Conservation (phyloP, 805 yeast species). For the Huiozyma naganishii region DNA sequence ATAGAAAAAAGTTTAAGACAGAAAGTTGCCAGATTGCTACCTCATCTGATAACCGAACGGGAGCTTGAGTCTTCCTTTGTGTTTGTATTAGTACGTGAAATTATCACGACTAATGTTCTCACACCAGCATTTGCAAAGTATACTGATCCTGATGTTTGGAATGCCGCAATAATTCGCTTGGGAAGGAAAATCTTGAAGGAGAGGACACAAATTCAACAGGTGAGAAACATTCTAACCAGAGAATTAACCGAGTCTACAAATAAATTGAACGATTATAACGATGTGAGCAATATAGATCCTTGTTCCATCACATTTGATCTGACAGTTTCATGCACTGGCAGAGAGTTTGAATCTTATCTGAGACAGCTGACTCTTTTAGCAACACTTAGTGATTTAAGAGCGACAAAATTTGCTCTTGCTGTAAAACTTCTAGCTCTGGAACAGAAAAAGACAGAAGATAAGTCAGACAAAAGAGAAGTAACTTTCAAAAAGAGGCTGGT, state of each 20-base stretch:
- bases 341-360: constrained; percentile 21
- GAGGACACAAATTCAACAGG: constrained; percentile 58
- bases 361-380: constrained; percentile 14
- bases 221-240: constrained; percentile 58
- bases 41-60: constrained; percentile 37
- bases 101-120: constrained; percentile 48
- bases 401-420: constrained; percentile 10
- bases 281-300: not conserved
- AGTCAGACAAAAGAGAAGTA: constrained; percentile 1
- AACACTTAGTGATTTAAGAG: constrained; percentile 10
- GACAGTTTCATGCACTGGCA: constrained; percentile 5
- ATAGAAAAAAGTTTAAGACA: constrained; percentile 42
- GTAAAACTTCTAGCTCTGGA: constrained; percentile 12
- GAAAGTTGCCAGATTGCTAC: constrained; percentile 32
- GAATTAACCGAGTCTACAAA: constrained; percentile 35
- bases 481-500: constrained; percentile 11
- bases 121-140: constrained; percentile 41
- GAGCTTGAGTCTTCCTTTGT: constrained; percentile 39
- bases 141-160: constrained; percentile 69
- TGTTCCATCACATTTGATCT: constrained; percentile 7
- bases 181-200: constrained; percentile 61
- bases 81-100: constrained; percentile 44
- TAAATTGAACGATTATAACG: constrained; percentile 1
- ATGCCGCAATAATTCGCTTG: constrained; percentile 46
- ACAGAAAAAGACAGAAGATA: not conserved